Evolutionary conservation across 2,329 filamentous ascomycete species (phyloP).

Genomic region (Phyllachora maydis): DNA sequence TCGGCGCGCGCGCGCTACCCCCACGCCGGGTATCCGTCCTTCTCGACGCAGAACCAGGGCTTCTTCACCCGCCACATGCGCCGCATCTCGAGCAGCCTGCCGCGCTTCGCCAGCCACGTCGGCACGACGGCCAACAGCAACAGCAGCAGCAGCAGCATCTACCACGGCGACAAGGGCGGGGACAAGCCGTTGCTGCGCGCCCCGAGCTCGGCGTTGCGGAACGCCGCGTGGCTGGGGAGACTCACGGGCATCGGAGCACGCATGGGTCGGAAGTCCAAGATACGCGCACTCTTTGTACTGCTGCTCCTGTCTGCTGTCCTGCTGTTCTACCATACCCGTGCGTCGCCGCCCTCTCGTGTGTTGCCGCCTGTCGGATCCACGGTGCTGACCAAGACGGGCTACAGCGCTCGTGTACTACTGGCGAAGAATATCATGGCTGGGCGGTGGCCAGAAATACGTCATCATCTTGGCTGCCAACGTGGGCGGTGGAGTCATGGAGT

Average conservation of each 20-base stretch:
- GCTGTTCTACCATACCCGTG: conserved; percentile 55
- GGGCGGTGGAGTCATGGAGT: conserved; percentile 95
- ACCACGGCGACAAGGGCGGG: no score
- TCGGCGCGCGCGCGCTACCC: conserved; percentile 60
- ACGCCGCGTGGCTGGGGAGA: conserved; percentile 23
- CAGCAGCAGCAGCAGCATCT: no score
- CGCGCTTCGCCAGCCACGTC: conserved; percentile 37
- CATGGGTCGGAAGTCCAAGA: conserved; percentile 43
- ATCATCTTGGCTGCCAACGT: conserved; percentile 87
- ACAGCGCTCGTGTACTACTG: conserved; percentile 38
- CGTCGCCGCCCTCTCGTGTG: conserved; percentile 21
- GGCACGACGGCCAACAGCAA: no score
- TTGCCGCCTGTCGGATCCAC: background rate
- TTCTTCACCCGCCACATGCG: conserved; percentile 78
- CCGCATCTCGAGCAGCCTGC: conserved; percentile 58
- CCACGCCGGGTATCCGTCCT: conserved; percentile 57
- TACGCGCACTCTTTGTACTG: conserved; percentile 37
- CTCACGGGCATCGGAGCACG: conserved; percentile 22
- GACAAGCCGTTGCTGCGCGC: conserved; percentile 62
- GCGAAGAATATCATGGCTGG: conserved; percentile 51
- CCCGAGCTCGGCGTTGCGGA: conserved; percentile 29
- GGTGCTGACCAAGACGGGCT: conserved; percentile 7
- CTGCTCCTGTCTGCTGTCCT: conserved; percentile 38
- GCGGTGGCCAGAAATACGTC: conserved; percentile 78
- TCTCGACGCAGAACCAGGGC: conserved; percentile 61